Evolutionary conservation across 2,329 filamentous ascomycete genomes (phyloP).

Genomic region (Cytospora chrysosperma): DNA sequence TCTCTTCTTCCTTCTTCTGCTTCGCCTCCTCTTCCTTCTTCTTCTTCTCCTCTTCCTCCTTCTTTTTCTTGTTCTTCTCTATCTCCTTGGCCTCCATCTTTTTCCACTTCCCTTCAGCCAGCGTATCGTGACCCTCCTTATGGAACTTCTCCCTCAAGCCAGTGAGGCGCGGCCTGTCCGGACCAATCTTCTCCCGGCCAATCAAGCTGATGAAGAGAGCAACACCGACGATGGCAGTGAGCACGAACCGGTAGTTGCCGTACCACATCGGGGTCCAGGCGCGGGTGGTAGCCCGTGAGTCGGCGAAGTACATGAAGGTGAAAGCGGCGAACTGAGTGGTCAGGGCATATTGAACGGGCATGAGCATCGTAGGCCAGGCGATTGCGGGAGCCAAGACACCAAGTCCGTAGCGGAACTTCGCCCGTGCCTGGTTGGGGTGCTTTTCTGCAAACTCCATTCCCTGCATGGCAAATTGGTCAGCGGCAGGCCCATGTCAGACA

Average conservation of each 20-base stretch:
- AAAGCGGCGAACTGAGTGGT: constrained; percentile 86
- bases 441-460: constrained; percentile 79
- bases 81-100: constrained; percentile 45
- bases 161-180: constrained; percentile 36
- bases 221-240: constrained; percentile 84
- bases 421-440: constrained; percentile 59
- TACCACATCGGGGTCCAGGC: constrained; percentile 90
- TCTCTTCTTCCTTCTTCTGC: constrained; percentile 30
- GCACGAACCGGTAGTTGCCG: constrained; percentile 81
- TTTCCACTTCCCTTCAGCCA: constrained; percentile 45
- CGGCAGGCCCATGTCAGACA: too few relatives aligned
- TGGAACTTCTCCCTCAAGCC: constrained; percentile 41
- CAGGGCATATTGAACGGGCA: constrained; percentile 81
- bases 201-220: constrained; percentile 80
- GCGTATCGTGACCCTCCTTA: constrained; percentile 32
- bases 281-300: constrained; percentile 67
- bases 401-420: constrained; percentile 78
- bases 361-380: constrained; percentile 85
- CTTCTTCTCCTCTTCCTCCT: constrained; percentile 38
- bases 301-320: constrained; percentile 80
- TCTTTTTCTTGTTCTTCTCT: constrained; percentile 37
- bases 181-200: constrained; percentile 73
- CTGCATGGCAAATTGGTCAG: constrained; percentile 26
- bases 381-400: constrained; percentile 76
- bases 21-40: constrained; percentile 37